A percentile compares a stretch with the other conserved stretches of the same genome.
Conservation (phyloP, 345 rosid genomes). For the Gossypium mustelinum region DNA sequence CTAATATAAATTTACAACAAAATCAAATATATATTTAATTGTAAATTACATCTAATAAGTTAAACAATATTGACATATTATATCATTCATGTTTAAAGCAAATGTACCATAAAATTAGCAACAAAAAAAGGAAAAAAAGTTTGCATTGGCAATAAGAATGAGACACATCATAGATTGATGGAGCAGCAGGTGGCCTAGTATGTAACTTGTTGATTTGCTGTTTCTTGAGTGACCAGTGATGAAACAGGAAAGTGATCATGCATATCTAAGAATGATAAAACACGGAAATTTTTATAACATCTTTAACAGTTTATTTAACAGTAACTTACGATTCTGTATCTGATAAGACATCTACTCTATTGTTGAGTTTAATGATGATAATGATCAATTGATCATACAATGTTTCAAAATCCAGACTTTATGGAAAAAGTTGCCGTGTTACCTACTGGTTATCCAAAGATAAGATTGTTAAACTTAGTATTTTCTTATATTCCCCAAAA, state of each 20-base stretch:
- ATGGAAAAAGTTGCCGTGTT: neutral
- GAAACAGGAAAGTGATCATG: neutral
- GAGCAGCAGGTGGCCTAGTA: neutral
- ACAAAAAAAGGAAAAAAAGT: too few species aligned
- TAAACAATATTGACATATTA: too few species aligned
- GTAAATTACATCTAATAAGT: too few species aligned
- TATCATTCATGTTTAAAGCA: too few species aligned
- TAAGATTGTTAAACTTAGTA: neutral
- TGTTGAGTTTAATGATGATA: neutral
- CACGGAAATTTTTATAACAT: neutral
- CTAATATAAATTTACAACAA: too few species aligned
- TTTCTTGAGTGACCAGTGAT: conserved; percentile 7
- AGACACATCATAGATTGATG: neutral
- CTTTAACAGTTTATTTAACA: neutral
- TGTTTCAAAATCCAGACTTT: conserved; percentile 2
- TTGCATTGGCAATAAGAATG: neutral
- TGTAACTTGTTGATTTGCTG: neutral
- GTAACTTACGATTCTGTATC: conserved; percentile 4
- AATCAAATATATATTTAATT: too few species aligned
- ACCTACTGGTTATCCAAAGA: neutral
- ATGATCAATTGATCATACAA: neutral
- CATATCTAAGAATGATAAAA: neutral
- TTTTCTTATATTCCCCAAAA: neutral
- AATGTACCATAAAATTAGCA: neutral
- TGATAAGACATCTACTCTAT: conserved; percentile 1